A percentile compares a stretch with the other conserved stretches of the same genome.
Conservation (phyloP, 2,329 filamentous ascomycete genomes). For the Pseudogymnoascus sp. region DNA sequence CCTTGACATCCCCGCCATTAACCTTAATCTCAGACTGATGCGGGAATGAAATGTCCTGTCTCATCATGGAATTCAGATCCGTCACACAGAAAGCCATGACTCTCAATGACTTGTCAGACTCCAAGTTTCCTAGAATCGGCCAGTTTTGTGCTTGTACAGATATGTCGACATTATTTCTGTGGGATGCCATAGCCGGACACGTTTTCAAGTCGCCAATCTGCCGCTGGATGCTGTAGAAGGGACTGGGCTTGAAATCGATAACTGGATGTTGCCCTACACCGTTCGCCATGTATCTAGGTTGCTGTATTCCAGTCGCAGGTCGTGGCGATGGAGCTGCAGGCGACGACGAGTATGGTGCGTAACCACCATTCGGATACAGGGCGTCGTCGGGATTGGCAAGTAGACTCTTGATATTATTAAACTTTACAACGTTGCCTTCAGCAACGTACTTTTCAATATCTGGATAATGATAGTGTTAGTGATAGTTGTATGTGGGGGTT, state of each 20-base stretch:
- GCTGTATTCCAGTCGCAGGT: neutral
- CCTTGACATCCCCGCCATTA: slow-evolving; percentile 79
- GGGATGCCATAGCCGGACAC: slow-evolving; percentile 48
- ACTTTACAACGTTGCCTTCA: slow-evolving; percentile 19
- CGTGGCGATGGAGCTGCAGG: slow-evolving; percentile 7
- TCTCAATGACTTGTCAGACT: slow-evolving; percentile 37
- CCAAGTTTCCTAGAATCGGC: slow-evolving; percentile 24
- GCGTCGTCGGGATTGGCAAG: slow-evolving; percentile 22
- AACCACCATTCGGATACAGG: neutral
- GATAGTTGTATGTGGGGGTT: slow-evolving; percentile 9
- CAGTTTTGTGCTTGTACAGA: slow-evolving; percentile 48
- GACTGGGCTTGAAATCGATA: slow-evolving; percentile 64
- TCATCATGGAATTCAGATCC: slow-evolving; percentile 47
- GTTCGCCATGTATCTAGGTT: neutral
- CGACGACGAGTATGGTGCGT: slow-evolving; percentile 1
- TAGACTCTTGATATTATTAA: slow-evolving; percentile 23
- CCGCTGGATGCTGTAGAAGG: slow-evolving; percentile 69
- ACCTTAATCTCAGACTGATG: slow-evolving; percentile 88
- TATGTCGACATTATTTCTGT: slow-evolving; percentile 43
- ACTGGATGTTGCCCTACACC: neutral
- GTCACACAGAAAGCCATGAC: slow-evolving; percentile 79
- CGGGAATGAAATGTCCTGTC: slow-evolving; percentile 79
- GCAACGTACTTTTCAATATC: slow-evolving; percentile 20
- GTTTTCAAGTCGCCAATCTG: slow-evolving; percentile 57
- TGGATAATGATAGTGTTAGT: slow-evolving; percentile 10